Percentiles rank a stretch among this genome's conserved stretches.
Conservation (phyloP, 2,329 filamentous ascomycete genomes). For the Sordariomycetes sp. region DNA sequence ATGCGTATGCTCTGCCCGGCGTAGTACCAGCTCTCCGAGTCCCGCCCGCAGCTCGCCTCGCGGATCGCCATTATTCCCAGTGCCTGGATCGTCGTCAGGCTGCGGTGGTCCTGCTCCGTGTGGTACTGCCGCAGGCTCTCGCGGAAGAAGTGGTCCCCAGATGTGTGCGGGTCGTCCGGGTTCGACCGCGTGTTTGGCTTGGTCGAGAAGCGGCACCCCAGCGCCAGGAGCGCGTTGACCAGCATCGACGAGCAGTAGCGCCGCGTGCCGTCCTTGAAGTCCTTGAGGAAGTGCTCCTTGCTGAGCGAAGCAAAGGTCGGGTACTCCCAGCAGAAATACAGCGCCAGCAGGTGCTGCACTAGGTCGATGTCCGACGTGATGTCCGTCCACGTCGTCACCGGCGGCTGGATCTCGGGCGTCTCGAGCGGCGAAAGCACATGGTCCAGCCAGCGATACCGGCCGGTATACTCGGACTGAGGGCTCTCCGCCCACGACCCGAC, state of each 20-base stretch:
- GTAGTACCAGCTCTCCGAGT: conserved; percentile 64
- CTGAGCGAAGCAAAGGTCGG: conserved; percentile 64
- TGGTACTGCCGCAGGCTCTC: conserved; percentile 54
- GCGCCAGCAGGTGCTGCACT: conserved; percentile 50
- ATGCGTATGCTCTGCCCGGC: conserved; percentile 62
- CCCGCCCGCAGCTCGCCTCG: conserved; percentile 61
- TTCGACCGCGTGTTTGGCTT: conserved; percentile 53
- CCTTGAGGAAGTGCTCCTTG: conserved; percentile 58
- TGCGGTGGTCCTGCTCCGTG: conserved; percentile 46
- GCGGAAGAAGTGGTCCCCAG: conserved; percentile 65
- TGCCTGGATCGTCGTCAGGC: conserved; percentile 62
- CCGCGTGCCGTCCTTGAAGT: conserved; percentile 48
- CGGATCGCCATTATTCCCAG: conserved; percentile 66
- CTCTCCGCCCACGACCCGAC: conserved; percentile 36
- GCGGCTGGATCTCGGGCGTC: conserved; percentile 29
- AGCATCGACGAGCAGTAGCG: conserved; percentile 59
- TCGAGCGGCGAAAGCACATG: conserved; percentile 36
- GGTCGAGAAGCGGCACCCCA: conserved; percentile 59
- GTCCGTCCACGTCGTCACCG: conserved; percentile 44
- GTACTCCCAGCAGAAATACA: conserved; percentile 70
- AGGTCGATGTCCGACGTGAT: conserved; percentile 47
- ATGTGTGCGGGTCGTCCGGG: conserved; percentile 49
- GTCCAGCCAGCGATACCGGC: conserved; percentile 29
- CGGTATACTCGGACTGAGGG: conserved; percentile 15
- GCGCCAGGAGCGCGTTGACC: conserved; percentile 53